Base-by-base conservation (phyloP, 2,329 filamentous ascomycete species). In the Monilinia fructicola region DNA sequence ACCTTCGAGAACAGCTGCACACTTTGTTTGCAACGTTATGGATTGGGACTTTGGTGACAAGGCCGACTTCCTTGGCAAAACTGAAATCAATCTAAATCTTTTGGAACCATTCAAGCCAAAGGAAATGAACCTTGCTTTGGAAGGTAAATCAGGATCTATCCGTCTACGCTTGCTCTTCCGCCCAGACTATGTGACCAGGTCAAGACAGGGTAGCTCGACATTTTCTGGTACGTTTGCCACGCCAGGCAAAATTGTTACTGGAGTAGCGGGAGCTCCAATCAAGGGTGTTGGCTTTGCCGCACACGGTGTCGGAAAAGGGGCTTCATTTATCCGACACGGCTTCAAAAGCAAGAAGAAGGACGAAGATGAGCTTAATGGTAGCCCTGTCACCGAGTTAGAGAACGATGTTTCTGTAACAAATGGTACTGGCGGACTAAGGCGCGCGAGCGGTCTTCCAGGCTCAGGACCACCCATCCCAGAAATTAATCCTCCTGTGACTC, bases 1-100 rank as follows among this genome's bases (percentile, higher is more conserved):
- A 63, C 88, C 91, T 23, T 96, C 93, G 18, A 86, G 95, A 67
- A 97, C 93, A 21, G 92, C 85, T 0, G 90, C 93, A 48, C 86
- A 95, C 35, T 95, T 99, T 79, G 84, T 84, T 42, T 87, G 92
- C 74, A 90, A 91, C 66, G 88, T 98, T 2, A 96, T 89, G 77
- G 95, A 99, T 76, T 99, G 94, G 86, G 95, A 99, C 77, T 96
- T 98, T 81, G 94, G 92, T 58, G 93, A 96, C 77, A 94, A 93
- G 78, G 92, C 93, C 1, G 95, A 99, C 78, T 91, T 90, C 76
- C 81, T 99, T n/a, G 95, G 95, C 54, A 85, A 83, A 67, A 84
- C 92, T 0, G 80, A 81, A 5, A 92, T 99, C 75, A 88, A 92
- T 72, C 84, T 99, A 21, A 87, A 90, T 60, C 79, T 87, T 42